Conservation (phyloP, 2,329 filamentous ascomycete species). For the Trichoderma cornu-damae region DNA sequence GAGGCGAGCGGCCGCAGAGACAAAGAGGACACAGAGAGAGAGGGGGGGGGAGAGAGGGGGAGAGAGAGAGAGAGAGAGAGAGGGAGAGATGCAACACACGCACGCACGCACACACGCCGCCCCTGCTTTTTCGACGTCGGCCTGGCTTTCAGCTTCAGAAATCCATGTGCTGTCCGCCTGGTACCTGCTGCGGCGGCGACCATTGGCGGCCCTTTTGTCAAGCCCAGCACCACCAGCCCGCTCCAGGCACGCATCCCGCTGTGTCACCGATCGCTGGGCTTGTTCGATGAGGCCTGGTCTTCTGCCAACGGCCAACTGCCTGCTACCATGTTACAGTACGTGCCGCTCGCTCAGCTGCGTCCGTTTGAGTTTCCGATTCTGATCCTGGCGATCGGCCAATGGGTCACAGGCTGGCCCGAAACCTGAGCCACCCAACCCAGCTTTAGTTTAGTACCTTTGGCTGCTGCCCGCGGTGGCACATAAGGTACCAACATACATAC, state of each 20-base stretch:
- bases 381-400: conserved; percentile 17
- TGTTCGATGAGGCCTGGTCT: background rate
- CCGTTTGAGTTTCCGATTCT: conserved; percentile 9
- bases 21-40: conserved; percentile 24
- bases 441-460: too few relatives aligned
- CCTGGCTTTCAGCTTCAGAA: too few relatives aligned
- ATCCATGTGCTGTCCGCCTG: too few relatives aligned
- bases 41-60: too few relatives aligned
- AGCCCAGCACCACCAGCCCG: conserved; percentile 2
- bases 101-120: too few relatives aligned
- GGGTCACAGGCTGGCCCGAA: conserved; percentile 1
- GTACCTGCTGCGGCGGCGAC: too few relatives aligned
- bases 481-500: too few relatives aligned
- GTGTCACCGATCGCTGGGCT: conserved; percentile 14
- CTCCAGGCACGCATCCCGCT: conserved; percentile 15
- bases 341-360: conserved; percentile 12
- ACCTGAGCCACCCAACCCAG: conserved; percentile 10
- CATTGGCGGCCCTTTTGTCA: background rate
- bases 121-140: conserved; percentile 21
- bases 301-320: too few relatives aligned
- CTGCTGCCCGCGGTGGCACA: conserved; percentile 8
- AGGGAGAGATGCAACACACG: too few relatives aligned
- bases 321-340: too few relatives aligned
- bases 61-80: too few relatives aligned
- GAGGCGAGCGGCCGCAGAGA: conserved; percentile 31